Percentiles rank a stretch among this genome's conserved stretches.
phyloP scores from a whole-genome alignment of 2,329 filamentous ascomycete species.

The Diplodia mutila region DNA sequence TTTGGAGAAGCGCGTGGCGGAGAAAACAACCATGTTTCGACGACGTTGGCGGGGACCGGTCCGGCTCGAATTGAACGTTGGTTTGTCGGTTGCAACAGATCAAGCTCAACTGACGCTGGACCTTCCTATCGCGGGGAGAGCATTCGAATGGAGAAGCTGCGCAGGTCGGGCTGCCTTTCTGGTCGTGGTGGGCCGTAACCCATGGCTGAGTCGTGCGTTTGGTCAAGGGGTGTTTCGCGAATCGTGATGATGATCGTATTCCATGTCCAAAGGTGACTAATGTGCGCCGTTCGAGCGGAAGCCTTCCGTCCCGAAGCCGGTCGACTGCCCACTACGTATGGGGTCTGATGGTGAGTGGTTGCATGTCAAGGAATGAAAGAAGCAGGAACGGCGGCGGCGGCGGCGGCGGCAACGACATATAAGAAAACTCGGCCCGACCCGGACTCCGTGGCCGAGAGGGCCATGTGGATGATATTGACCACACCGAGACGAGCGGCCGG shows the following conservation, averaged over 20 bases:
- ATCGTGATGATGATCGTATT: conserved; percentile 17
- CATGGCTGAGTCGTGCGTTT: conserved; percentile 3
- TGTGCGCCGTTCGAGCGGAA: neutral
- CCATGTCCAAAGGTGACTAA: conserved; percentile 5
- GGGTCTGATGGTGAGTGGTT: too few relatives aligned
- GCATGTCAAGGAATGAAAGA: too few relatives aligned
- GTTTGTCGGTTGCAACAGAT: neutral
- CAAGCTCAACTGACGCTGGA: neutral
- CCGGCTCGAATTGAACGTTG: neutral
- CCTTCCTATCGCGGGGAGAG: neutral
- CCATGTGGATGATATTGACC: too few relatives aligned
- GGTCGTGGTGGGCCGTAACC: neutral
- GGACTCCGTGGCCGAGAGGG: too few relatives aligned
- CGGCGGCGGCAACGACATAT: too few relatives aligned
- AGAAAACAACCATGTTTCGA: neutral
- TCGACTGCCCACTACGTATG: too few relatives aligned
- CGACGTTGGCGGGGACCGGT: neutral
- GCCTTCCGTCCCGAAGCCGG: conserved; percentile 2
- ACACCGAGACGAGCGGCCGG: too few relatives aligned
- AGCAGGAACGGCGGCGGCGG: too few relatives aligned
- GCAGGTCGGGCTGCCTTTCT: conserved; percentile 4
- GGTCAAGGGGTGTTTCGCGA: conserved; percentile 3
- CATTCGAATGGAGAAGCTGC: conserved; percentile 7
- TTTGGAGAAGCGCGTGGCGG: neutral
- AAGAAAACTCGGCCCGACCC: too few relatives aligned